phyloP scores from a whole-genome alignment of 2,329 filamentous ascomycete species.

The Colletotrichum horii region DNA sequence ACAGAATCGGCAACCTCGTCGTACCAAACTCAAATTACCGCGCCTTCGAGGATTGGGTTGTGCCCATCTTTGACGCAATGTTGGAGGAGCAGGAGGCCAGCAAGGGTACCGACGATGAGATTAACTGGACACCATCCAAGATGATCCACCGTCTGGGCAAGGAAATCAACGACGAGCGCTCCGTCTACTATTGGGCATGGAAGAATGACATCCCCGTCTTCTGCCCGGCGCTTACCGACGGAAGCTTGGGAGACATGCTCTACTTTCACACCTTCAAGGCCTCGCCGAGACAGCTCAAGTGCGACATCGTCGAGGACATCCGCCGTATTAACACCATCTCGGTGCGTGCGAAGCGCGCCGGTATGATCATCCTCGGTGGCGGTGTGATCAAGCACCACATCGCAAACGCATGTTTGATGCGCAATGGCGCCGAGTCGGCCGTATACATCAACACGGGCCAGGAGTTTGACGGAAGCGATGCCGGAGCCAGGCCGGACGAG shows the following conservation, averaged over 20 bases:
- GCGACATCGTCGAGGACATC: constrained; percentile 95
- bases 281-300: constrained; percentile 78
- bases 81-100: constrained; percentile 89
- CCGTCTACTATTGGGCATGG: constrained; percentile 96
- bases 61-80: constrained; percentile 95
- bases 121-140: constrained; percentile 93
- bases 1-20: constrained; percentile 93
- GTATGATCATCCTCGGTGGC: constrained; percentile 95
- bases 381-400: constrained; percentile 99
- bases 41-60: constrained; percentile 95
- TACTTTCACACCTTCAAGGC: constrained; percentile 98
- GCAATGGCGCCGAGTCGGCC: constrained; percentile 94
- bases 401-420: constrained; percentile 95
- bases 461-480: constrained; percentile 97
- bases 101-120: constrained; percentile 66
- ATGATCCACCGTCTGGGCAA: constrained; percentile 88
- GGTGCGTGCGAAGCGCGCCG: constrained; percentile 83
- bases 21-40: constrained; percentile 99
- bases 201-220: constrained; percentile 98
- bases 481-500: constrained; percentile 92
- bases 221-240: constrained; percentile 94
- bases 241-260: constrained; percentile 94
- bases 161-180: constrained; percentile 91
- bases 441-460: constrained; percentile 98
- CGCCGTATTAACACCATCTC: constrained; percentile 91